Evolutionary conservation across 192 early-diverging fungal genomes (phyloP).

Genomic region (Coemansia sp.): DNA sequence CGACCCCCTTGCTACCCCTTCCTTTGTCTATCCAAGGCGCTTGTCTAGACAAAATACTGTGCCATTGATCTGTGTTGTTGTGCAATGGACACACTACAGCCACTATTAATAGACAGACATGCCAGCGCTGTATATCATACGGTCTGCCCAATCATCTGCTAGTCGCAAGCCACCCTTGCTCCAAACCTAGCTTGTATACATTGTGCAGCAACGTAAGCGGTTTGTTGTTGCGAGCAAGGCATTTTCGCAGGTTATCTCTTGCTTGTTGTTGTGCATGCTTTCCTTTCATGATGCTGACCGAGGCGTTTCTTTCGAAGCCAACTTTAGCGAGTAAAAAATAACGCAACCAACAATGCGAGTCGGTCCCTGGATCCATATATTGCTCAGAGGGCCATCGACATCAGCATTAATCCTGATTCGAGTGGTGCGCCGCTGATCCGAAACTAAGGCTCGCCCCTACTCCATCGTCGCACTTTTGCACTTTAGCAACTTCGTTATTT

Average conservation of each 20-base stretch:
- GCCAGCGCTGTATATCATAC: neutral
- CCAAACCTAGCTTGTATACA: neutral
- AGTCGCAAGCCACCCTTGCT: neutral
- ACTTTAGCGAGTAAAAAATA: neutral
- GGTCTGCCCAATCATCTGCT: too few relatives aligned
- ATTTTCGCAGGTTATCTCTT: too few relatives aligned
- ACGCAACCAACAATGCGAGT: too few relatives aligned
- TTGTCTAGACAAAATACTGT: neutral
- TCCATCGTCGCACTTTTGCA: neutral
- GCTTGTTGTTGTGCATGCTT: too few relatives aligned
- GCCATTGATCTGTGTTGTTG: neutral
- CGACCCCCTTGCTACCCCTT: neutral
- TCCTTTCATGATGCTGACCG: too few relatives aligned
- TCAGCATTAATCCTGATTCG: too few relatives aligned
- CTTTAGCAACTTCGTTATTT: neutral
- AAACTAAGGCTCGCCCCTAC: too few relatives aligned
- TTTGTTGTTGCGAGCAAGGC: neutral
- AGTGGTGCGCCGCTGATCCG: too few relatives aligned
- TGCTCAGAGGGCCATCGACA: too few relatives aligned
- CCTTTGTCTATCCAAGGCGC: neutral
- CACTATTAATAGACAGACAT: neutral
- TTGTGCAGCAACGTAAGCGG: neutral
- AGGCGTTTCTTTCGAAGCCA: conserved; percentile 20
- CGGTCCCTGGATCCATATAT: too few relatives aligned
- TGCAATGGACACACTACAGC: neutral